Conservation (phyloP, 352 stramenopile species). For the Phytophthora citrophthora region DNA sequence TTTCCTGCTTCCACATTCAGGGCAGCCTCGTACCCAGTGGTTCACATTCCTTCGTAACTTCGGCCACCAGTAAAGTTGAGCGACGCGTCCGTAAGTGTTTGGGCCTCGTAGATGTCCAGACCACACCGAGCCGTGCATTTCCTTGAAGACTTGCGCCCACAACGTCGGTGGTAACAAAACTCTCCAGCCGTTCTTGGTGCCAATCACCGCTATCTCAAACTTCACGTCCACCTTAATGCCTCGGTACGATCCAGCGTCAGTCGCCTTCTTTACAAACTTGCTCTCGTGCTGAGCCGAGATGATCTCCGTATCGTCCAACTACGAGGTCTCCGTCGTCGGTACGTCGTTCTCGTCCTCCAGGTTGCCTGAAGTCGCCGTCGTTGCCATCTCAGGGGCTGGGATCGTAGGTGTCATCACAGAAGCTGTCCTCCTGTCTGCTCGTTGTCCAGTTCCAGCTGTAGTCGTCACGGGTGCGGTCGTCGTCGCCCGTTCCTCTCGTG, state of each 20-base stretch:
- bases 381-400: not conserved
- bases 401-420: too few species aligned
- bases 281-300: not conserved
- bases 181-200: not conserved
- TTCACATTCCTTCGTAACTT: not conserved
- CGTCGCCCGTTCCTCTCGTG: too few species aligned
- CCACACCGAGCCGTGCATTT: not conserved
- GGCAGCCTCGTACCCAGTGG: not conserved
- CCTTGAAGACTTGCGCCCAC: not conserved
- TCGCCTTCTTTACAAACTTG: not conserved
- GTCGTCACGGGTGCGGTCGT: too few species aligned
- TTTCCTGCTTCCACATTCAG: not conserved
- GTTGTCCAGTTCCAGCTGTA: too few species aligned
- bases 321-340: not conserved
- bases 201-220: not conserved
- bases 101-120: not conserved
- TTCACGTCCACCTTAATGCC: not conserved
- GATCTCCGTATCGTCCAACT: not conserved
- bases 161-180: not conserved
- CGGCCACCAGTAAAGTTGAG: not conserved
- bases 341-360: not conserved
- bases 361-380: not conserved
- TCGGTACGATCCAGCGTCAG: not conserved
- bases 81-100: not conserved
- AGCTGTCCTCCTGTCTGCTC: too few species aligned